A percentile compares a stretch with the other conserved stretches of the same genome.
Conservation (phyloP, 345 rosid species). For the Syzygium jambos region DNA sequence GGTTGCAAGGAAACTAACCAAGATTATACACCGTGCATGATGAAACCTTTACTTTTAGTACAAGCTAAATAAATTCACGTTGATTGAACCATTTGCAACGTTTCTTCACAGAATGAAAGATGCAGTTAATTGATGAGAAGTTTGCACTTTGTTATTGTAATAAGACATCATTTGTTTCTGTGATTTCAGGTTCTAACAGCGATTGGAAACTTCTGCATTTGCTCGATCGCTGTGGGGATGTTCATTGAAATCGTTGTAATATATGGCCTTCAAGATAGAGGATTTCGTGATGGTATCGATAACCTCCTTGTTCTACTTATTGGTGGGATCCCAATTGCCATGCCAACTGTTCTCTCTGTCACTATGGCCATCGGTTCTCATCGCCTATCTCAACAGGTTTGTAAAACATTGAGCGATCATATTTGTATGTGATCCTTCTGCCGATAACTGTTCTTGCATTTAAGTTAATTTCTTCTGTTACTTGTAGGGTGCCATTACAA, state of each 20-base stretch:
- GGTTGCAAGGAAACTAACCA: neutral
- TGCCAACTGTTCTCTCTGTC: slow-evolving; percentile 97
- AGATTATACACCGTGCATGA: neutral
- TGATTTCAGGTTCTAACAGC: slow-evolving; percentile 59
- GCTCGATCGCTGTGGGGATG: slow-evolving; percentile 87
- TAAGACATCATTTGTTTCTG: neutral
- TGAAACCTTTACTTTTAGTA: neutral
- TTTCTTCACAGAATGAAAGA: neutral
- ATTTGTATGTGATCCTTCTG: neutral
- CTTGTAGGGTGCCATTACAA: slow-evolving; percentile 77
- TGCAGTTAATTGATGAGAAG: neutral
- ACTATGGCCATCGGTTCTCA: slow-evolving; percentile 95
- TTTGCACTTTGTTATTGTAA: neutral
- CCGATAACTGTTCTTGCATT: neutral
- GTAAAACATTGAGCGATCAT: neutral
- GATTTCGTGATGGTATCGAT: slow-evolving; percentile 64
- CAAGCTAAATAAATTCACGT: neutral
- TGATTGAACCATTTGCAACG: neutral
- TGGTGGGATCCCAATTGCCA: slow-evolving; percentile 98
- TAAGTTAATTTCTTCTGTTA: neutral
- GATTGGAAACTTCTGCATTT: slow-evolving; percentile 93
- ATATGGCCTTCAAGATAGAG: slow-evolving; percentile 36
- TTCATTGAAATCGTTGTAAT: slow-evolving; percentile 54
- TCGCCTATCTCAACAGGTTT: slow-evolving; percentile 73
- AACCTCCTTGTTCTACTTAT: slow-evolving; percentile 80